Base-by-base conservation (phyloP, 106 monocot genomes). In the Allium fistulosum region DNA sequence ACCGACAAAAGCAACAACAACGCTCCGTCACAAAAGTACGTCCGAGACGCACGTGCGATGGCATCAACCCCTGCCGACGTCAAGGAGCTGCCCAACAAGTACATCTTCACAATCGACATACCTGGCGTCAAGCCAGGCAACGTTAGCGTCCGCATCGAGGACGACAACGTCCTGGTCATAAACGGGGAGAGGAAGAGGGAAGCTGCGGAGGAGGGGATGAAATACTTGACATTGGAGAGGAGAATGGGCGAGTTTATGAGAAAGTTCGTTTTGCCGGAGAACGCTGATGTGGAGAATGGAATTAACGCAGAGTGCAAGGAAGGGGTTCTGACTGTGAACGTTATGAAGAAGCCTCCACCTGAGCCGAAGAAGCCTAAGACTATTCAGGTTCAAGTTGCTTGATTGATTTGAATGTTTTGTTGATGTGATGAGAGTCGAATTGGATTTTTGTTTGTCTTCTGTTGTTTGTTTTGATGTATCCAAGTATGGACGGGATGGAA, bases 341-440 rank as follows among this genome's bases (percentile, higher is more conserved):
- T 91, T 7, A 16, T 74, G 77, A 91, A 87, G 80, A n/a, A 78
- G 27, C 85, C 85, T 17, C 85, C 85, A 69, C 82, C 90, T 63
- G 85, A 90, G 77, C 85, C 83, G 12, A 90, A 90, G 85, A 85
- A 85, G 77, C 89, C 90, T 7, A 90, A 90, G 78, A 81, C 86
- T 51, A 81, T 6, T 22, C 22, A 22, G 22, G 22, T 22, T 22
- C 82, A 80, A 77, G 57, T 83, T 26, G 80, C 59, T 7, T 85
- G 70, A 80, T 22, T 22, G 22, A 22, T 22, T 22, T 22, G 22
- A 37, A 37, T 37, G 37, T 37, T 37, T 37, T 37, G 37, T 37
- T 37, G 2, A 4, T 37, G 37, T 37, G 37, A 37, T 37, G 37
- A 37, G 5, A 5, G 37, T 37, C 1, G 37, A 2, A 37, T 37